Base-by-base conservation (phyloP, 1,284 basidiomycete genomes). In the Gomphus sp. region DNA sequence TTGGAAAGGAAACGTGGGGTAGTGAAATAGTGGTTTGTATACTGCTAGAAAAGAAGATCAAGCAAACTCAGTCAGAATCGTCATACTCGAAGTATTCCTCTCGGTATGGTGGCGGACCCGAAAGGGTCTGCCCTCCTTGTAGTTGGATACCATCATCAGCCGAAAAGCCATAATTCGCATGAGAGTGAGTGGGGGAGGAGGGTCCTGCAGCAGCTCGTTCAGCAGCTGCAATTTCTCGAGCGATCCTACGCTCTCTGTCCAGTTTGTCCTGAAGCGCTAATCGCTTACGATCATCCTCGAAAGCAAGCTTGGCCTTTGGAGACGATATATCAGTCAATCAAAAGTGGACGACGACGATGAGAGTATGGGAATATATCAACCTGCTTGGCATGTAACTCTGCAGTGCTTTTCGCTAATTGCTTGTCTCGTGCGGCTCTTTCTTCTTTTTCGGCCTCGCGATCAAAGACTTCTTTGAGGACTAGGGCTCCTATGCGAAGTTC, bases 271-370 rank as follows among this genome's bases (percentile, higher is more conserved):
- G 70, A 60, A 78, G 60, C 63, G 71, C 68, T 66, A 82, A 82
- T 3, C 73, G 70, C 67, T 76, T 82, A 52, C 89, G 78, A 67
- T 91, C 88, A 58, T 91, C 89, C 66, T 89, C 76, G 67, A 81
- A 89, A 1, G 85, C 84, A 48, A 87, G 69, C 67, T 83, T 87
- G 14, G 87, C 80, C 89, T 91, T 61, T 22, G 22, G 22, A 1
- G 52, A 34, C 60, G 5, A 34, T 22, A 22, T 22, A 22, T 22
- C 22, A 22, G 22, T 7, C 14, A 41, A 56, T 25, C 34, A 53
- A 45, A 58, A 58, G 31, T n/a, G 6, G 6, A 8, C 48, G 8
- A 50, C 4, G 25, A 33, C 22, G 22, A 22, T 22, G 22, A 22
- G 22, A 34, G 4, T 33, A 14, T 48, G 8, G n/a, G 16, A 14